phyloP scores from a whole-genome alignment of 257 asterid genomes.

The Solanum appendiculatum region DNA sequence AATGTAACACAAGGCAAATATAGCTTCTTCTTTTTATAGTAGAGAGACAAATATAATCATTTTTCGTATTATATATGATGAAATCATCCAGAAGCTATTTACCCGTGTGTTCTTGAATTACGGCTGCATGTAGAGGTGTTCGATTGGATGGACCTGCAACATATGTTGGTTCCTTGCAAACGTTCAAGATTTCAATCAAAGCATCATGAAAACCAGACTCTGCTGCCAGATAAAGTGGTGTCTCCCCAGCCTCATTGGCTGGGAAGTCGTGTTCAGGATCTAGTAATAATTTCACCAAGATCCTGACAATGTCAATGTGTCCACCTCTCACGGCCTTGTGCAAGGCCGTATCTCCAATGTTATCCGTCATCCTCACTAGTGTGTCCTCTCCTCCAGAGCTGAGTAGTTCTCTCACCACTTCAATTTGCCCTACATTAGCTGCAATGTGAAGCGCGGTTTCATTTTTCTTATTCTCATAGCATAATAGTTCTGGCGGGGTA shows the following conservation, averaged over 20 bases:
- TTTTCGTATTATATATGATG: too few species aligned
- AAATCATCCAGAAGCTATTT: too few species aligned
- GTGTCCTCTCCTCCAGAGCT: rapidly evolving
- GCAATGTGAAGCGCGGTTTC: constrained; percentile 16
- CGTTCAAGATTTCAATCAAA: background rate
- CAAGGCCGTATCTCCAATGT: background rate
- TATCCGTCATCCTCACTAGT: background rate
- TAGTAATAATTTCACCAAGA: background rate
- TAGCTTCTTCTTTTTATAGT: too few species aligned
- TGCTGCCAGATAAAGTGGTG: background rate
- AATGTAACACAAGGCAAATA: too few species aligned
- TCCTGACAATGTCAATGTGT: background rate
- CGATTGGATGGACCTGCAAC: background rate
- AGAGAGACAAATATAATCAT: too few species aligned
- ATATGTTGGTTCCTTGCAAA: background rate
- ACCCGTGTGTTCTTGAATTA: background rate
- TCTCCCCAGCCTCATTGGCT: background rate
- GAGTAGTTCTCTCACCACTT: background rate
- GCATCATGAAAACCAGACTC: background rate
- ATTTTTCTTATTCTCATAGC: background rate
- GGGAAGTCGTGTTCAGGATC: background rate
- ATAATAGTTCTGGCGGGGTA: background rate
- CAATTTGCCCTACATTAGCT: background rate
- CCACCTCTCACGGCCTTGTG: constrained; percentile 2
- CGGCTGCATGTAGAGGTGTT: constrained; percentile 3